phyloP scores from a whole-genome alignment of 495 filamentous ascomycete genomes.

The Clavariopsis aquatica region DNA sequence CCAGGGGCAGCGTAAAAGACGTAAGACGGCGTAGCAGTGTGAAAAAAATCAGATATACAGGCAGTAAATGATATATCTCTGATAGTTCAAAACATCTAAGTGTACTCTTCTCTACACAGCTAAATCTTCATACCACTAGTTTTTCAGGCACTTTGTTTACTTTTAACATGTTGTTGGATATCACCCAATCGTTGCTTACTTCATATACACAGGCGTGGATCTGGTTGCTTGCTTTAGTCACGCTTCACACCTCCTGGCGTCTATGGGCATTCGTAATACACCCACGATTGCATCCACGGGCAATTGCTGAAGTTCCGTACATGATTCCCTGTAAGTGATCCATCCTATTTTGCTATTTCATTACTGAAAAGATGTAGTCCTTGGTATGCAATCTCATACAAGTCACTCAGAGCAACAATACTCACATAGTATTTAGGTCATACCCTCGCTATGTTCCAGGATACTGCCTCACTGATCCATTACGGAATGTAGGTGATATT shows the following conservation, averaged over 20 bases:
- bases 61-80: background rate
- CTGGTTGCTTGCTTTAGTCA: constrained; percentile 9
- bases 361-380: background rate
- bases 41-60: background rate
- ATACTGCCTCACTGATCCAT: constrained; percentile 1
- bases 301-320: background rate
- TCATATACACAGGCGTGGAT: constrained; percentile 1
- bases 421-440: background rate
- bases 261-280: constrained; percentile 4
- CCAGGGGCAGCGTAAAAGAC: background rate
- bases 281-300: background rate
- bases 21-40: constrained; percentile 1
- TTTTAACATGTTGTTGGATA: constrained; percentile 1
- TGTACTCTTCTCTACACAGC: background rate
- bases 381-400: background rate
- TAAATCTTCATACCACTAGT: background rate
- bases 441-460: constrained; percentile 1
- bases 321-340: constrained; percentile 3
- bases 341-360: background rate
- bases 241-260: constrained; percentile 1
- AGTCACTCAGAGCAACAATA: background rate
- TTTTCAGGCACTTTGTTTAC: background rate
- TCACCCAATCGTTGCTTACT: background rate
- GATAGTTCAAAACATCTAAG: background rate
- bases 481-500: background rate